Evolutionary conservation across 768 basidiomycete genomes (phyloP), one percentile per base, ranked within the genome.

Genomic region (Lactarius hengduanensis): DNA sequence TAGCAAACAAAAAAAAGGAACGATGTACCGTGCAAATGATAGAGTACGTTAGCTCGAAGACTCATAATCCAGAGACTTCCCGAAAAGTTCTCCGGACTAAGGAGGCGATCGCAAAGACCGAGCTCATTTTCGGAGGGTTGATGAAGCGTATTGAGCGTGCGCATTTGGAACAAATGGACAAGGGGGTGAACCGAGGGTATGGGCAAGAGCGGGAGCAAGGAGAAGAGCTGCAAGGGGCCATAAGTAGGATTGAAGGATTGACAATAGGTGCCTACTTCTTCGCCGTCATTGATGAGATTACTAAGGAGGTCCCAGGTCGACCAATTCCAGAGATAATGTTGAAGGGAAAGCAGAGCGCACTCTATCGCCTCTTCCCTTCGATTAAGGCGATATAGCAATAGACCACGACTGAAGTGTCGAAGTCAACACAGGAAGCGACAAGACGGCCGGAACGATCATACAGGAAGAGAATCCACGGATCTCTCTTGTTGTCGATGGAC

Each of bases 391-490:
- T 86, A 87, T 62, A 96, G 84, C 69, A 97, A 87, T 4, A 98
- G 77, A 0, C 90, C 91, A 75, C 93, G 91, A 68, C 94, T 97
- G 74, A 56, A 41, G 32, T 47, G 69, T 63, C 36, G 59, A 18
- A 55, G 56, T 68, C 55, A 59, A 34, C 6, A 54, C 40, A n/a
- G 50, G 60, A 32, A 62, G n/a, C 41, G 61, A 67, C 43, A 36
- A 63, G 18, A 53, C 53, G 30, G 54, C n/a, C 7, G 32, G 45
- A 40, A 57, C 20, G 30, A 36, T 20, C 53, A 36, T 63, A 95
- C 94, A 97, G 75, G 74, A 93, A 96, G 8, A 94, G 76, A 16
- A 93, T 76, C 84, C 90, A 96, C 4, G 94, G 90, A 75, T 97
- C 93, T 6, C 78, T 81, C 4, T 79, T 76, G 71, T 83, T 78